Base-by-base conservation (phyloP, 2,329 filamentous ascomycete genomes). In the Juglanconis juglandina region DNA sequence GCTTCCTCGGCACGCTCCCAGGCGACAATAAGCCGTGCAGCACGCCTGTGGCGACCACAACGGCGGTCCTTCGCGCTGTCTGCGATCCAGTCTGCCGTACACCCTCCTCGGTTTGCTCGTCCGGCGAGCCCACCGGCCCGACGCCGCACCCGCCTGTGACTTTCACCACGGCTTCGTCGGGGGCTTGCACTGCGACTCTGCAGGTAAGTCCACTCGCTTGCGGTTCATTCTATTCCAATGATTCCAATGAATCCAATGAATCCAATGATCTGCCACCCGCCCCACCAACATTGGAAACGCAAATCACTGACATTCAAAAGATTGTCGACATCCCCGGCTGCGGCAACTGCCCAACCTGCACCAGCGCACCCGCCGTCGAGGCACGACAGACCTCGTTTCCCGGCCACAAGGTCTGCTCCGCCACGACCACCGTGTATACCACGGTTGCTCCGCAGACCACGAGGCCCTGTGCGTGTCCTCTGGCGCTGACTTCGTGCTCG, bases 101-200 rank as follows among this genome's bases (percentile, higher is more conserved):
- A 3, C 59, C 53, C 10, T 42, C 3, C 8, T 33, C 51, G n/a
- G 7, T 13, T 10, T 61, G 59, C 42, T 7, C 24, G 3, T 4
- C 14, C n/a, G 53, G 53, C 14, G 53, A 61, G 53, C 53, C 58
- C 47, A 60, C 58, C 7, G 54, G 50, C 41, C 48, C 54, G 9
- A n/a, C 49, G 5, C 44, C 53, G 9, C 24, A 14, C 24, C 50
- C 53, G 39, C 54, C 58, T 13, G 5, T 13, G 11, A 53, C 49
- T 0, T 39, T 8, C 17, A 59, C 53, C 8, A 52, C 46, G 32
- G 46, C 52, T 8, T n/a, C 32, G 13, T 11, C 44, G 4, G 33
- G 24, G 3, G 55, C 46, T n/a, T 61, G 59, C 14, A 61, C 55
- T 13, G 59, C 34, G 2, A 52, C 51, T 1, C n/a, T 58, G 1